Percentiles rank a stretch among this genome's conserved stretches.
Conservation (phyloP, 495 filamentous ascomycete species). For the Evernia prunastri region DNA sequence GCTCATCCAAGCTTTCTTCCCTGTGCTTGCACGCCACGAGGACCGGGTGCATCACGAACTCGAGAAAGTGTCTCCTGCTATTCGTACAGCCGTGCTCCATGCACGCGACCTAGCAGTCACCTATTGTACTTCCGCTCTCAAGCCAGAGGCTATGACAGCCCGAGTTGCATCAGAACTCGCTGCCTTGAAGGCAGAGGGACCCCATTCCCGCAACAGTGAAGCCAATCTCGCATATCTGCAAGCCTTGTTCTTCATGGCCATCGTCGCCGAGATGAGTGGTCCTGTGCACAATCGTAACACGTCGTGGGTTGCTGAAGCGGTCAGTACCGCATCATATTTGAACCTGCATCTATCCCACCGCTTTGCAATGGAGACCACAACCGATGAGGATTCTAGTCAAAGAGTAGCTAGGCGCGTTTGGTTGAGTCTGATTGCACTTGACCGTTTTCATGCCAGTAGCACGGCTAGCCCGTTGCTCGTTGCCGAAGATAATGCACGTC, state of each 20-base stretch:
- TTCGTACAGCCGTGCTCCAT: slow-evolving; percentile 66
- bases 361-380: background rate
- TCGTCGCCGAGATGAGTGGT: slow-evolving; percentile 53
- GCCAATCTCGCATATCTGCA: slow-evolving; percentile 57
- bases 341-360: slow-evolving; percentile 39
- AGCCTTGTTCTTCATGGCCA: slow-evolving; percentile 52
- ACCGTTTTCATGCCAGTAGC: slow-evolving; percentile 58
- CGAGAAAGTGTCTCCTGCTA: slow-evolving; percentile 49
- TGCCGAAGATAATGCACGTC: slow-evolving; percentile 47
- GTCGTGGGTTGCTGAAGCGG: slow-evolving; percentile 49
- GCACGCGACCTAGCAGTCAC: slow-evolving; percentile 48
- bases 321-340: slow-evolving; percentile 52
- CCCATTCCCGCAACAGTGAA: background rate
- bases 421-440: slow-evolving; percentile 60
- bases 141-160: background rate
- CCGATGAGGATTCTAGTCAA: background rate
- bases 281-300: slow-evolving; percentile 34
- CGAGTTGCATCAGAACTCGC: background rate
- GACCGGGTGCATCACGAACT: slow-evolving; percentile 55
- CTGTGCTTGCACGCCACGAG: slow-evolving; percentile 63
- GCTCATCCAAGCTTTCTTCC: slow-evolving; percentile 66
- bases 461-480: slow-evolving; percentile 51
- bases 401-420: slow-evolving; percentile 45
- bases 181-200: slow-evolving; percentile 4
- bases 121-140: background rate